These are phyloP conservation scores for Mrakia hoshinonis DNA, from an alignment of 768 basidiomycete species.

Conservation along the genomic window DNA sequence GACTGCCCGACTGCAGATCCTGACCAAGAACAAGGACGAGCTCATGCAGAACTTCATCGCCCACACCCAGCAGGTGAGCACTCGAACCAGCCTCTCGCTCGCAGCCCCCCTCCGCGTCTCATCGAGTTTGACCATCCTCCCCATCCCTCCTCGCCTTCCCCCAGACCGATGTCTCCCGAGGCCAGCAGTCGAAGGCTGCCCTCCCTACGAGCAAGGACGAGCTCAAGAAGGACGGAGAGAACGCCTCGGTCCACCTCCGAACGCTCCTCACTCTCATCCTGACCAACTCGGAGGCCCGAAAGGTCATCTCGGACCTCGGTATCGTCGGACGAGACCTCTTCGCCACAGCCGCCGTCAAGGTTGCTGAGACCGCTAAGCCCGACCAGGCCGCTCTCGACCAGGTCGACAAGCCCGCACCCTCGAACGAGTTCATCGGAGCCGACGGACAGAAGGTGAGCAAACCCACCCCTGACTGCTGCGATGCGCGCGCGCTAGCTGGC, in stretches of 20 bases:
- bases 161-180: constrained; percentile 39
- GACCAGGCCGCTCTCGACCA: constrained; percentile 46
- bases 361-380: constrained; percentile 62
- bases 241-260: constrained; percentile 60
- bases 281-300: constrained; percentile 85
- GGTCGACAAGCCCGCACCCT: constrained; percentile 62
- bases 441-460: constrained; percentile 28
- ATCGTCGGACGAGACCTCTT: constrained; percentile 52
- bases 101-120: not conserved
- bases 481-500: no score
- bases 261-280: constrained; percentile 76
- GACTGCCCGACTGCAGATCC: constrained; percentile 52
- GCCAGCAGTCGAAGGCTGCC: constrained; percentile 43
- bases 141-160: not conserved
- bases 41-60: constrained; percentile 85
- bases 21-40: constrained; percentile 79
- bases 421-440: constrained; percentile 50
- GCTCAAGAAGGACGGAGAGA: constrained; percentile 51
- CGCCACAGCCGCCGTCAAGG: constrained; percentile 61
- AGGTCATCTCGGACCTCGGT: constrained; percentile 67
- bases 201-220: constrained; percentile 41
- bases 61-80: constrained; percentile 39
- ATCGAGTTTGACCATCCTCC: not conserved
- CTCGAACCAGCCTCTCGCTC: not conserved
- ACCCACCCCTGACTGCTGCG: not conserved